Base-by-base conservation (phyloP, 2,329 filamentous ascomycete genomes). In the Epichloe hybrida region DNA sequence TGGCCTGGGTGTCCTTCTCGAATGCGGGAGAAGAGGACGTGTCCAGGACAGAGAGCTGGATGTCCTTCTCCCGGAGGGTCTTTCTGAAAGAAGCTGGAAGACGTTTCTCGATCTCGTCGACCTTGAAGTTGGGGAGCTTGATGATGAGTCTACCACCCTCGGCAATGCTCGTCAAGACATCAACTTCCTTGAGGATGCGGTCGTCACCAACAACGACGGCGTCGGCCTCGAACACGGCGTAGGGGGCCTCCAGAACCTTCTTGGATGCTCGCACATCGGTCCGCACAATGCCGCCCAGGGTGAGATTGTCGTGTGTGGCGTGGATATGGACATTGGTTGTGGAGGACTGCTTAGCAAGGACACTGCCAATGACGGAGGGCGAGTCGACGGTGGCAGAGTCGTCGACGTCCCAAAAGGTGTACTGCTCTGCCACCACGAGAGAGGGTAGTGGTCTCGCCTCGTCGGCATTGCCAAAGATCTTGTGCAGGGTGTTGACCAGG, bases 381-480 rank as follows among this genome's bases (percentile, higher is more conserved):
- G 88, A 82, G 53, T 73, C 73, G 48, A 76, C 74, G 48, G 84
- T 77, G 1, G 73, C 69, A 31, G 89, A 89, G 65, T 82, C 78
- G 62, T 95, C 91, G 40, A 86, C 65, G 58, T 96, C 87, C 89
- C 90, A 97, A 77, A 98, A 96, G 12, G 83, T 84, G 71, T 93
- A 97, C 68, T 97, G 86, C 66, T 87, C 78, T 20, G 83, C 80
- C 57, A 80, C 72, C 50, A 82, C 66, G 45, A 74, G 65, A n/a
- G 55, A 72, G 52, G 58, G 66, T 54, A 63, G 64, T 51, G 66
- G 60, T 51, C 69, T 69, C 23, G 67, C 63, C 46, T 70, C 66
- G 49, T 69, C 77, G 58, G 84, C 84, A 59, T 80, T 78, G 62
- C 65, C 68, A 52, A 71, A 66, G 55, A 76, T 65, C 57, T 71